Base-by-base conservation (phyloP, 768 basidiomycete species). In the Trametes sanguinea region DNA sequence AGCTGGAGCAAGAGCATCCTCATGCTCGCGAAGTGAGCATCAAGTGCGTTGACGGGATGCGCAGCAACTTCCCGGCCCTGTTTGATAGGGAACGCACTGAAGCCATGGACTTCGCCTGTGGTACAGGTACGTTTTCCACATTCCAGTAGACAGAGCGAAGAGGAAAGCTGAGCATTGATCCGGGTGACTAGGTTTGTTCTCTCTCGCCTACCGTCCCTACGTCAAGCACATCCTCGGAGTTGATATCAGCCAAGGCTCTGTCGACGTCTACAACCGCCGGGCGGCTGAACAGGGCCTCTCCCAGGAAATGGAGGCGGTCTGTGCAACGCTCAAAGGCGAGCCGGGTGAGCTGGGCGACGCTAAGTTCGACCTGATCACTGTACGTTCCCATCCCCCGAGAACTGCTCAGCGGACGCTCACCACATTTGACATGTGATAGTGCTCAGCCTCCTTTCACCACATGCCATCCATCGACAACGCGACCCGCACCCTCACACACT, bases 41-140 rank as follows among this genome's bases (percentile, higher is more conserved):
- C 39, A 61, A 62, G 16, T 57, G 73, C 16, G 72, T 69, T 0
- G 55, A 51, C 14, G 72, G 69, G 1, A 76, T 81, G 60, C 46
- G 63, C n/a, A 51, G 70, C 40, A 67, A 65, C 2, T 66, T 67
- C 51, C 66, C 72, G 0, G 51, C 53, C 10, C 48, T 68, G 0
- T 86, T 92, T 66, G 76, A 85, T 55, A 81, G 82, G 46, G 78
- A 83, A 32, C 68, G 66, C 6, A 90, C 89, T 5, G 76, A 73
- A 6, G 77, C 87, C 16, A 77, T 92, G 80, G 90, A 92, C 66
- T 92, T 82, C 68, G 90, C 90, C 4, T 92, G 90, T 69, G 89
- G 89, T 11, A 83, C 83, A 62, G 90, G 88, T 86, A 60, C 40
- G 75, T 67, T 39, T 10, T 39, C 13, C 11, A 1, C 37, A 2